Evolutionary conservation across 2,329 filamentous ascomycete species (phyloP), one percentile per base, ranked within the genome.

Genomic region (Phaeosphaeriaceae sp.): DNA sequence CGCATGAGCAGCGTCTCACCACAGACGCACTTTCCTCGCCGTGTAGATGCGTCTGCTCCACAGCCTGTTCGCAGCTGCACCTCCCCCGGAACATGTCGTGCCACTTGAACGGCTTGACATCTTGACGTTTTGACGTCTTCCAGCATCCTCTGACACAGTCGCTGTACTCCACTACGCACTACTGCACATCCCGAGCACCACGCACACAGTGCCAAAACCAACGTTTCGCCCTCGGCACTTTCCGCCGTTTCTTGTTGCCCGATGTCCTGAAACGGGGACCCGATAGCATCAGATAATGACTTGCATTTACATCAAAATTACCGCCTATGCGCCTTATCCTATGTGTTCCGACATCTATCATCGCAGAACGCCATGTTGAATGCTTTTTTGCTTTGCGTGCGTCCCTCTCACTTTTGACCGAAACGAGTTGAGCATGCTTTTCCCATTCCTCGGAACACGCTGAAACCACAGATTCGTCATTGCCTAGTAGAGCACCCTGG

Each of bases 401-500:
- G 31, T 47, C 31, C 21, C 51, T 51, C n/a, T n/a, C n/a, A n/a
- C n/a, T n/a, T n/a, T n/a, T n/a, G n/a, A n/a, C n/a, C 31, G 31
- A 36, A 36, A 36, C 31, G 31, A 36, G 31, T 36, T 36, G 31
- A 36, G 31, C 31, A 36, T 36, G 31, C 31, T 36, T 36, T 36
- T 36, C 31, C 55, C 27, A 40, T 13, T 22, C 27, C 17, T 36
- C 24, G 44, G 36, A 40, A 44, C 24, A 25, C 44, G 11, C 44
- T 48, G 44, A 53, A 53, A 48, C 51, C 33, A 47, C 6, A 47
- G 31, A 48, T 24, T 41, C 44, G n/a, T 22, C 41, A 24, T 11
- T 21, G 20, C 21, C 41, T 66, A 66, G 67, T 83, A 83, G 65
- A 83, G 68, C 54, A 83, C 80, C 58, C 81, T 74, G 19, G 81